Evolutionary conservation across 768 basidiomycete genomes (phyloP), one percentile per base, ranked within the genome.

Genomic region (Naganishia antarctica): DNA sequence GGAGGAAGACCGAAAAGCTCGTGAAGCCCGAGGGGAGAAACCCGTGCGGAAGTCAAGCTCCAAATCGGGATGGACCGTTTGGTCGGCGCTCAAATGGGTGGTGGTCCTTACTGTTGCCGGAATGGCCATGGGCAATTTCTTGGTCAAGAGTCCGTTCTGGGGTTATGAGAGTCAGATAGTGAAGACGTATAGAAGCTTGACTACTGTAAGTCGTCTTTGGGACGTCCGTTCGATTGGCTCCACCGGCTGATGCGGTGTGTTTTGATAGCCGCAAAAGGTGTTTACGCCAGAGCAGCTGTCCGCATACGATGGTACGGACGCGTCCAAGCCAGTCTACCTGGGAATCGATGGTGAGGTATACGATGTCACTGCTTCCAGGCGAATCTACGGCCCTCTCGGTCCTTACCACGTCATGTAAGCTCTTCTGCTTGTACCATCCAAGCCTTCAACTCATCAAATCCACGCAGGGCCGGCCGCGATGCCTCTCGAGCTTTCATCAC

Each of bases 261-360:
- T 32, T 16, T 44, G 31, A 40, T 31, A 51, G 40, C 49, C 37
- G 13, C 49, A 63, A 47, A 45, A 59, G 53, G 53, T 47, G 1
- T 91, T 93, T 77, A 90, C 90, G 26, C 90, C 91, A 71, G 70
- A 79, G 0, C 72, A 81, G 63, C 81, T 98, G 41, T 78, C 84
- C 29, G 78, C 80, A 64, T 91, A 83, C 74, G 87, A 91, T 75
- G 93, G 93, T 44, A 77, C 75, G n/a, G 80, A 83, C 47, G 78
- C 81, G 40, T 81, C 79, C 29, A 83, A 80, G 72, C 90, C 91
- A 26, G 78, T 92, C 51, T 97, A 91, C 78, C 79, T 98, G 49
- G 92, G 91, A 64, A 88, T 98, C 74, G 90, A 91, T 73, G 89
- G 89, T 13, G 88, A 89, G 59, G 90, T 98, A 8, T 98, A 86